Percentiles rank a stretch among this genome's conserved stretches.
phyloP scores from a whole-genome alignment of 1,284 basidiomycete species.

The Moniliophthora roreri region DNA sequence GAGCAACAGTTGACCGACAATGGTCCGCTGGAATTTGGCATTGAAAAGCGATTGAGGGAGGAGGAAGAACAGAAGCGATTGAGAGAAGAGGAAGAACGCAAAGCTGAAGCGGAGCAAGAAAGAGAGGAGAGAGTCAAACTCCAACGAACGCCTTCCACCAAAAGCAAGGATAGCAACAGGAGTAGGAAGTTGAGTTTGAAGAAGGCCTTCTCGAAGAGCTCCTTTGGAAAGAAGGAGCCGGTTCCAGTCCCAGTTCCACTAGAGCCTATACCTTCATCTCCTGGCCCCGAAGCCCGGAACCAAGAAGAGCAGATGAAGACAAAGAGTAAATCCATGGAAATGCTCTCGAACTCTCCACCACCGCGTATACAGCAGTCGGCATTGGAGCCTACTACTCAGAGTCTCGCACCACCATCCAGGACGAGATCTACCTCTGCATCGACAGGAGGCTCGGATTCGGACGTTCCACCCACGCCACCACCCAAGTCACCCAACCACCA shows the following conservation, averaged over 20 bases:
- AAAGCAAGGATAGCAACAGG: constrained; percentile 5
- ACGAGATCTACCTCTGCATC: neutral
- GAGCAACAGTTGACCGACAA: constrained; percentile 47
- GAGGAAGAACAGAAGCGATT: constrained; percentile 12
- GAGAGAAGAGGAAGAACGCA: constrained; percentile 6
- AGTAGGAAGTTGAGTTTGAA: constrained; percentile 8
- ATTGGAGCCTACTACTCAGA: neutral
- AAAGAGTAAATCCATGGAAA: neutral
- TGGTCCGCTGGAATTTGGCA: constrained; percentile 34
- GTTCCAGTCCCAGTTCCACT: neutral
- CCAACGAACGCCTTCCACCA: neutral
- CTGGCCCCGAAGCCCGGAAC: neutral
- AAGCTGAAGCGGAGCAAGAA: constrained; percentile 1
- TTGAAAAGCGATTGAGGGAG: neutral
- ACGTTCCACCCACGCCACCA: constrained; percentile 29
- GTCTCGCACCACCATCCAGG: neutral
- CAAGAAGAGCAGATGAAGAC: neutral
- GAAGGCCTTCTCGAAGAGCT: constrained; percentile 1
- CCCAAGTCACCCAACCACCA: constrained; percentile 35
- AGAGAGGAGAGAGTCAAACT: neutral
- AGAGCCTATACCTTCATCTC: neutral
- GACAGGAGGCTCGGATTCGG: constrained; percentile 14
- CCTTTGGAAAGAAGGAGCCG: neutral
- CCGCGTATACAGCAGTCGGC: too few relatives aligned
- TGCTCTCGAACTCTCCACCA: neutral